phyloP scores from a whole-genome alignment of 768 basidiomycete genomes.

The Boletus huronensis region DNA sequence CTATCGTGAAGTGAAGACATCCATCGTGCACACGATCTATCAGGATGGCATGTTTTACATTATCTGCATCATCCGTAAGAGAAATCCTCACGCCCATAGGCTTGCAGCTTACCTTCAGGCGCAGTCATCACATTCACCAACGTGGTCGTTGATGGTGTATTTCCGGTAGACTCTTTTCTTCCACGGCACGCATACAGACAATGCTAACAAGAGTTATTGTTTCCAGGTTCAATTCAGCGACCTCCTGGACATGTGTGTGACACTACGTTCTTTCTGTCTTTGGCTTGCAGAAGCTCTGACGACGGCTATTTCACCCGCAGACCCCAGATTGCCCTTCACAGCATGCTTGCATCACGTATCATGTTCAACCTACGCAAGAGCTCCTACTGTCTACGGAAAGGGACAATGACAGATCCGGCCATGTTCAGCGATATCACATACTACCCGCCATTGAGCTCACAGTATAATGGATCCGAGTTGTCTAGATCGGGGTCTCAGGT shows the following conservation, averaged over 20 bases:
- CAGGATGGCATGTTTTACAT: constrained; percentile 19
- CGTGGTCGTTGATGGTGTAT: not conserved
- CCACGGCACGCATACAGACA: not conserved
- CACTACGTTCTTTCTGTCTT: not conserved
- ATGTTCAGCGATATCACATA: not conserved
- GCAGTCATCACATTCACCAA: constrained; percentile 18
- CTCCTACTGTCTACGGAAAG: not conserved
- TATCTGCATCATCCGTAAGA: constrained; percentile 16
- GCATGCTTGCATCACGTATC: constrained; percentile 11
- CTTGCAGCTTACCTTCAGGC: not conserved
- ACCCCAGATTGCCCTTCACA: constrained; percentile 3
- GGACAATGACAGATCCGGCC: not conserved
- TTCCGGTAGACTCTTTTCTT: constrained; percentile 7
- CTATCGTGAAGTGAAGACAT: not conserved
- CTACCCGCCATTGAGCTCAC: not conserved
- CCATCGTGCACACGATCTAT: constrained; percentile 10
- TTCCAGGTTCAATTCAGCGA: constrained; percentile 2
- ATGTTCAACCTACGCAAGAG: constrained; percentile 13
- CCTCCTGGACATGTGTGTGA: constrained; percentile 5
- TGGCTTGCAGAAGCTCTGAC: not conserved
- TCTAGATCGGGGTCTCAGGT: not conserved
- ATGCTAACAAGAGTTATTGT: not conserved
- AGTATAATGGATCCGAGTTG: not conserved
- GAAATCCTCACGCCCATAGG: no score
- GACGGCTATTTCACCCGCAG: not conserved